Percentiles rank a stretch among this genome's conserved stretches.
These are phyloP conservation scores for Hordeum pubiflorum DNA, from an alignment of 202 grass and related monocot genomes.

Conservation along the genomic window DNA sequence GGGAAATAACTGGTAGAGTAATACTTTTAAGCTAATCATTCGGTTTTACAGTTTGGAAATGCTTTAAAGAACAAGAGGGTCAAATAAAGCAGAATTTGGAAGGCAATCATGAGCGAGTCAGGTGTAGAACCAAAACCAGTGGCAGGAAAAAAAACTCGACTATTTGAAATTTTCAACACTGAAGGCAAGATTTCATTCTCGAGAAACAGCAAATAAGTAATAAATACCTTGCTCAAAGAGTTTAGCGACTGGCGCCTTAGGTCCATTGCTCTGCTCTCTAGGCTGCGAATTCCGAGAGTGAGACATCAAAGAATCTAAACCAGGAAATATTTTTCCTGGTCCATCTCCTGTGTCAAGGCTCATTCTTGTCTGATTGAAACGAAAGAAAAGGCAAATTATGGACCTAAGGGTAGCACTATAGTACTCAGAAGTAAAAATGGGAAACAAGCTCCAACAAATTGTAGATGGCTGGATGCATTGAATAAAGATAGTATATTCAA, in stretches of 20 bases:
- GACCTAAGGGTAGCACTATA: neutral
- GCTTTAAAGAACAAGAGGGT: neutral
- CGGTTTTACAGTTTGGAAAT: neutral
- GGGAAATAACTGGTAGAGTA: neutral
- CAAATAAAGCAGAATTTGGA: slow-evolving; percentile 13
- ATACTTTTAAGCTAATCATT: neutral
- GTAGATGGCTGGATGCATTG: neutral
- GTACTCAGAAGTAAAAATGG: slow-evolving; percentile 5
- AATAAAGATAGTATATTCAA: slow-evolving; percentile 14
- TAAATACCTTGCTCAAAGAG: slow-evolving; percentile 92
- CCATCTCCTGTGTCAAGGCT: slow-evolving; percentile 81
- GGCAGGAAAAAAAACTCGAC: neutral
- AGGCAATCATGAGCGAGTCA: neutral
- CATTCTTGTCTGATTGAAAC: slow-evolving; percentile 60
- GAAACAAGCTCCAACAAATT: neutral
- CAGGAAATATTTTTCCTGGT: slow-evolving; percentile 88
- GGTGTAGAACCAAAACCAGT: slow-evolving; percentile 6
- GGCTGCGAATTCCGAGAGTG: slow-evolving; percentile 69
- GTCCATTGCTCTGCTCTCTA: slow-evolving; percentile 81
- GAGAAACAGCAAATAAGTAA: slow-evolving; percentile 8
- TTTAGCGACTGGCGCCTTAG: slow-evolving; percentile 79
- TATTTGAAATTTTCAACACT: neutral
- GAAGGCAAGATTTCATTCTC: neutral
- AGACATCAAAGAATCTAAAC: slow-evolving; percentile 83
- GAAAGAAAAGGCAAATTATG: slow-evolving; percentile 8